These are phyloP conservation scores for Scenedesmus sp. DNA, from an alignment of 163 green algal genomes.

Conservation along the genomic window DNA sequence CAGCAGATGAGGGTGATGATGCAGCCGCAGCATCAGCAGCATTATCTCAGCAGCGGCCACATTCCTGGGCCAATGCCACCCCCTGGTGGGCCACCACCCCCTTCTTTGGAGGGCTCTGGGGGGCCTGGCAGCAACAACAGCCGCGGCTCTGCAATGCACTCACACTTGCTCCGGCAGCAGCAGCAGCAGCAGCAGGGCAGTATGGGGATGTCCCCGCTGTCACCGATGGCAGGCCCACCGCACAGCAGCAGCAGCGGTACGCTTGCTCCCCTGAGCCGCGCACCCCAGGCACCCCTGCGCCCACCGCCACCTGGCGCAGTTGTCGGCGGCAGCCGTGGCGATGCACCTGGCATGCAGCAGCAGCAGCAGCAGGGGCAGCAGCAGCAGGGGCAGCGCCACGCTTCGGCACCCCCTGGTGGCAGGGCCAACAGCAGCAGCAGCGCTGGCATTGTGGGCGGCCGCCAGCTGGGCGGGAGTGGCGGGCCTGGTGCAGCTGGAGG, in stretches of 20 bases:
- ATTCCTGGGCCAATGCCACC: conserved; percentile 10
- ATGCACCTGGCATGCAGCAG: not conserved
- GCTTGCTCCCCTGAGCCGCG: not conserved
- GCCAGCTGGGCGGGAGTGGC: not conserved
- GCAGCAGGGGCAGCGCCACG: conserved; percentile 15
- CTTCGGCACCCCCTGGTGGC: not conserved
- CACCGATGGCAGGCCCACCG: not conserved
- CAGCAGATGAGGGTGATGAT: not conserved
- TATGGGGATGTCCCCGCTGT: not conserved
- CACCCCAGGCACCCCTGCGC: not conserved
- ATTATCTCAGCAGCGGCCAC: not conserved
- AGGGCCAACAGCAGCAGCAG: conserved; percentile 1
- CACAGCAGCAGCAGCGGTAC: not conserved
- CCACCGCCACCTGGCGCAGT: not conserved
- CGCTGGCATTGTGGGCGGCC: not conserved
- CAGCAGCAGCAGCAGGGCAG: not conserved
- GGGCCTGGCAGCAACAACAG: conserved; percentile 31
- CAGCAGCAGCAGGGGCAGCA: not conserved
- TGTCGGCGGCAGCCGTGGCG: not conserved
- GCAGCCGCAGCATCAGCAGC: not conserved
- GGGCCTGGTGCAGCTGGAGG: not conserved
- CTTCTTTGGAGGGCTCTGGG: not conserved
- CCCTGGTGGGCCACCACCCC: not conserved
- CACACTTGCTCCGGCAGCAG: not conserved
- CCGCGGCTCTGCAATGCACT: not conserved